A percentile compares a stretch with the other conserved stretches of the same genome.
These are phyloP conservation scores for Ophiosphaerella herpotricha DNA, from an alignment of 2,329 filamentous ascomycete genomes.

Conservation along the genomic window DNA sequence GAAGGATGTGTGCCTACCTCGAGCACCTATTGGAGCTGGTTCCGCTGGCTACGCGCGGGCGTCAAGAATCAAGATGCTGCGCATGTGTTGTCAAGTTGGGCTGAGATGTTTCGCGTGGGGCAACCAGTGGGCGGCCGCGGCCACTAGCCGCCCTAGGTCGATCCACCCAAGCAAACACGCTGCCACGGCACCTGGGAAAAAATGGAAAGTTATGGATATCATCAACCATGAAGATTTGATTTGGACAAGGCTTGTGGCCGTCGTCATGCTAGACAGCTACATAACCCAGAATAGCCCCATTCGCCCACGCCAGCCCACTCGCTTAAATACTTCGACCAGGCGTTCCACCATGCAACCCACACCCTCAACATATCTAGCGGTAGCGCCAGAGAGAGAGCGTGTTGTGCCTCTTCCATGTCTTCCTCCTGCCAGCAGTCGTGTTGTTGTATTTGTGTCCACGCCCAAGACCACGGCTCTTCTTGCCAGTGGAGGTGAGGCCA, in stretches of 20 bases:
- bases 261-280: constrained; percentile 32
- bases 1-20: constrained; percentile 9
- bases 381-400: constrained; percentile 98
- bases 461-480: constrained; percentile 99
- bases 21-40: constrained; percentile 19
- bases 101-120: constrained; percentile 22
- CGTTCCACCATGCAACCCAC: constrained; percentile 34
- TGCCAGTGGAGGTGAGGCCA: constrained; percentile 97
- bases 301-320: constrained; percentile 42
- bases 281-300: constrained; percentile 40
- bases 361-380: constrained; percentile 65
- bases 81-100: constrained; percentile 21
- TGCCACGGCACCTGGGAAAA: background rate
- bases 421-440: constrained; percentile 93
- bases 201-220: constrained; percentile 23
- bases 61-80: constrained; percentile 16
- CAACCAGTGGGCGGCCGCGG: constrained; percentile 13
- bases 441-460: constrained; percentile 99
- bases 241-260: constrained; percentile 30
- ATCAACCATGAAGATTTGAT: constrained; percentile 41
- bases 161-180: background rate
- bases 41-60: constrained; percentile 20
- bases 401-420: constrained; percentile 99
- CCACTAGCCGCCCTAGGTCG: constrained; percentile 7
- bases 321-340: constrained; percentile 38